Percentiles rank a stretch among this genome's conserved stretches.
phyloP scores from a whole-genome alignment of 2,329 filamentous ascomycete genomes.

The Paracoccidioides brasiliensis region DNA sequence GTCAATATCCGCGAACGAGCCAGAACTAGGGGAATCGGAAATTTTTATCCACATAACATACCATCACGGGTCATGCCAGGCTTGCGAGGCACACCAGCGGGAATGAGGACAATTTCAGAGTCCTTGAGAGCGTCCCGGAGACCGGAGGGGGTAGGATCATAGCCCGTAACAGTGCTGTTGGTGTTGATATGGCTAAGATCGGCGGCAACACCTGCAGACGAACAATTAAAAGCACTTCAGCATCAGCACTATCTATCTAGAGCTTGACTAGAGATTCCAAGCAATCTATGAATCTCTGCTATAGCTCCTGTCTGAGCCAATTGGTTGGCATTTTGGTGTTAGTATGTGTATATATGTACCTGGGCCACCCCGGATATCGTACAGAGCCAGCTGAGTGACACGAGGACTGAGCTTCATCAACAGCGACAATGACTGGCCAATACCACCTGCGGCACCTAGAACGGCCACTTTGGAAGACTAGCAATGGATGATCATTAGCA shows the following conservation, averaged over 20 bases:
- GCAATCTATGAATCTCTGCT: slow-evolving; percentile 40
- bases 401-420: slow-evolving; percentile 97
- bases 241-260: not conserved
- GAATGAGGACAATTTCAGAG: slow-evolving; percentile 90
- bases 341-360: slow-evolving; percentile 63
- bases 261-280: not conserved
- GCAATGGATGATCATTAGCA: slow-evolving; percentile 3
- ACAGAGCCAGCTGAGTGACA: slow-evolving; percentile 86
- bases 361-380: slow-evolving; percentile 90
- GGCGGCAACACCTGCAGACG: slow-evolving; percentile 74
- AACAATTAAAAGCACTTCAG: not conserved
- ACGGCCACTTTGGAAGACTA: slow-evolving; percentile 96
- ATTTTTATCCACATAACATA: slow-evolving; percentile 23
- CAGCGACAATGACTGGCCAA: slow-evolving; percentile 94
- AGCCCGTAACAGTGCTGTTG: slow-evolving; percentile 86
- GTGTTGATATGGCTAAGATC: slow-evolving; percentile 99
- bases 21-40: not conserved
- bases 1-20: not conserved
- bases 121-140: slow-evolving; percentile 70
- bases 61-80: slow-evolving; percentile 98
- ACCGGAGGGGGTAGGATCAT: slow-evolving; percentile 62
- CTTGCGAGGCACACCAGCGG: slow-evolving; percentile 96
- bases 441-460: slow-evolving; percentile 92
- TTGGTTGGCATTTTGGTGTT: not conserved
- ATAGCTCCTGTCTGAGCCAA: not conserved